Evolutionary conservation across 2,329 filamentous ascomycete genomes (phyloP), one percentile per base, ranked within the genome.

Genomic region (Colletotrichum sp.): DNA sequence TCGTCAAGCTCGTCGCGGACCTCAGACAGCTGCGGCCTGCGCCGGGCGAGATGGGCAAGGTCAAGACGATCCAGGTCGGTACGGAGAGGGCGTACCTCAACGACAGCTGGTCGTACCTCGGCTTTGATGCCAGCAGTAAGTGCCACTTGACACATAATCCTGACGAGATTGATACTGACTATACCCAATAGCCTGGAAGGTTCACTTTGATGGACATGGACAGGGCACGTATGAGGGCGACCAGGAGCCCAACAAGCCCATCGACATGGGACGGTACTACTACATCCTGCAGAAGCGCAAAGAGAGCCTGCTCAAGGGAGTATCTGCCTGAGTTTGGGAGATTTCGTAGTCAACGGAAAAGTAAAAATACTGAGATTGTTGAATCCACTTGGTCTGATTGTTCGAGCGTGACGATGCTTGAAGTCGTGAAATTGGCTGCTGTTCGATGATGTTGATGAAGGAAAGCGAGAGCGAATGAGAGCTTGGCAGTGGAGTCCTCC

Each of bases 51-150:
- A 88, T 88, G 84, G 88, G 87, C 2, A 71, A 80, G 63, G 84
- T 88, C 76, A 88, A 88, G 83, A 86, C 84, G 1, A 85, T 89
- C 78, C 79, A 78, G 1, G 81, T 87, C 18, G 84, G 82, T 12
- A 78, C 81, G 1, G 83, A 88, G 77, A 86, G 85, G 78, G 83
- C 82, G 10, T 89, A 87, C 71, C 83, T 89, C 24, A 88, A 88
- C 72, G 87, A 89, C 62, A 88, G 85, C 78, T 89, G 88, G 86
- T 88, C 87, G 2, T 86, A 85, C 63, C 83, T 89, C 18, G 81
- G 81, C 36, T 85, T 85, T 16, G 86, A 89, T 76, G 84, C 86
- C 3, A 88, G 84, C 76, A 88, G 88, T 89, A 85, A 85, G 86
- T 84, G 36, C 52, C 26, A 1, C 24, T 9, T 21, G n/a, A 8